These are phyloP conservation scores for Penstemon newberryi DNA, from an alignment of 257 asterid genomes.

Conservation along the genomic window DNA sequence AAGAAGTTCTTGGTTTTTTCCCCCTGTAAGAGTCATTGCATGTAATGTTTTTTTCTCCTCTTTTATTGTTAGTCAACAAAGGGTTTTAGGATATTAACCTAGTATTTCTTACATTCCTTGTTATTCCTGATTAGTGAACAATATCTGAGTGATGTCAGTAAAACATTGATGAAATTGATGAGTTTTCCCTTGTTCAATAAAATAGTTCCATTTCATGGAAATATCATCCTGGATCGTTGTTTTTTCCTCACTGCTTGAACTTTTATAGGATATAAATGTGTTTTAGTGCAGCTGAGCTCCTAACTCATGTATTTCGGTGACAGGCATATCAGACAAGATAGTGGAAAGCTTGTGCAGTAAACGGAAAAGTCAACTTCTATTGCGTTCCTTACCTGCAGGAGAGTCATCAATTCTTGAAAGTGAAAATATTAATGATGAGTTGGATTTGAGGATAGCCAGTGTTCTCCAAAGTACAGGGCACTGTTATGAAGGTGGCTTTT, in stretches of 20 bases:
- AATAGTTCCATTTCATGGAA: not conserved
- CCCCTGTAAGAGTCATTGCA: not conserved
- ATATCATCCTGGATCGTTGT: not conserved
- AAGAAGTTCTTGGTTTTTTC: not conserved
- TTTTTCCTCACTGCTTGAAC: not conserved
- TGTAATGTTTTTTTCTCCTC: not conserved
- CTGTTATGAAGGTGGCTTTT: conserved; percentile 83
- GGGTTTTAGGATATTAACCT: not conserved
- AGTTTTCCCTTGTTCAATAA: not conserved
- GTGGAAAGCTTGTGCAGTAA: conserved; percentile 91
- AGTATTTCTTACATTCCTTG: not conserved
- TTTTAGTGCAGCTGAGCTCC: conserved; percentile 19
- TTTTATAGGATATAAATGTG: not conserved
- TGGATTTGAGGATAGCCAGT: conserved; percentile 88
- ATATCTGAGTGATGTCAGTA: not conserved
- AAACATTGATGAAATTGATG: not conserved
- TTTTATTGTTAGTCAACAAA: not conserved
- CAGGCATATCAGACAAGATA: conserved; percentile 89
- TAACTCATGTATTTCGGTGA: conserved; percentile 27
- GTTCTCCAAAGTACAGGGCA: conserved; percentile 97
- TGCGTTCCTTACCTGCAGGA: conserved; percentile 63
- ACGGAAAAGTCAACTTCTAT: conserved; percentile 66
- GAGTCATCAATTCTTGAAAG: conserved; percentile 68
- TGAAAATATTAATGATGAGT: conserved; percentile 65
- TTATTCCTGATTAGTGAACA: not conserved